Evolutionary conservation across 2,329 filamentous ascomycete species (phyloP).

Genomic region (Penicillium sp.): DNA sequence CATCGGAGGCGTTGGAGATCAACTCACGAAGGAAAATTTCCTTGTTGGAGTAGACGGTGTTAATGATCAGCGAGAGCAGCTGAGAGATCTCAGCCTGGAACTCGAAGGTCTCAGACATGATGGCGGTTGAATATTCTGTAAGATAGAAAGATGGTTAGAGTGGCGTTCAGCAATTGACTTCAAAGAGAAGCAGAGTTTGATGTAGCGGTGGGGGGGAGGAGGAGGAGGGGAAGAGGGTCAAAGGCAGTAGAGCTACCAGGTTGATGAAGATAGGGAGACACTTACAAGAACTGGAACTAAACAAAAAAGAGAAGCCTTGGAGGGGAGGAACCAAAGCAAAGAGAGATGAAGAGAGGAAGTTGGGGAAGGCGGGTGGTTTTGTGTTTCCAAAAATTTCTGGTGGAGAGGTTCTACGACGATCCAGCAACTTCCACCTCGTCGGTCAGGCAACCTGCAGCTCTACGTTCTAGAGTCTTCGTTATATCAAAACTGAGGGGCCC

Average conservation of each 20-base stretch:
- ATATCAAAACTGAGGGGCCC: not conserved
- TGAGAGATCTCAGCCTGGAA: constrained; percentile 99
- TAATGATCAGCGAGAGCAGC: constrained; percentile 99
- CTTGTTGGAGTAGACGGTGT: constrained; percentile 99
- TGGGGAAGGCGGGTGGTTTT: constrained; percentile 27
- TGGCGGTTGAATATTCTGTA: constrained; percentile 38
- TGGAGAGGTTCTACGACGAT: constrained; percentile 40
- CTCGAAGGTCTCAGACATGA: constrained; percentile 97
- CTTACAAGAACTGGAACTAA: constrained; percentile 15
- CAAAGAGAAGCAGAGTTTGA: constrained; percentile 8
- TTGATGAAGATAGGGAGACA: constrained; percentile 12
- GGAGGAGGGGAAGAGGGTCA: constrained; percentile 8
- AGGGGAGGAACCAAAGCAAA: constrained; percentile 22
- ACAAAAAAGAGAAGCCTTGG: constrained; percentile 23
- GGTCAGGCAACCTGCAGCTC: constrained; percentile 21
- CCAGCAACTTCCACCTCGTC: constrained; percentile 41
- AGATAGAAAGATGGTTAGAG: not conserved
- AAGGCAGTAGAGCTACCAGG: constrained; percentile 12
- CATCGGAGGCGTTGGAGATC: constrained; percentile 98
- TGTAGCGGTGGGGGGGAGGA: constrained; percentile 6
- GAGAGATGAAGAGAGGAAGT: constrained; percentile 17
- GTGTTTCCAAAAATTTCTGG: constrained; percentile 35
- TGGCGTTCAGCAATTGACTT: constrained; percentile 3
- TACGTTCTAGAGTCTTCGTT: constrained; percentile 23
- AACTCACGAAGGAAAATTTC: constrained; percentile 99